Evolutionary conservation across 495 filamentous ascomycete genomes (phyloP), one percentile per base, ranked within the genome.

Genomic region (Penicillium daleae): DNA sequence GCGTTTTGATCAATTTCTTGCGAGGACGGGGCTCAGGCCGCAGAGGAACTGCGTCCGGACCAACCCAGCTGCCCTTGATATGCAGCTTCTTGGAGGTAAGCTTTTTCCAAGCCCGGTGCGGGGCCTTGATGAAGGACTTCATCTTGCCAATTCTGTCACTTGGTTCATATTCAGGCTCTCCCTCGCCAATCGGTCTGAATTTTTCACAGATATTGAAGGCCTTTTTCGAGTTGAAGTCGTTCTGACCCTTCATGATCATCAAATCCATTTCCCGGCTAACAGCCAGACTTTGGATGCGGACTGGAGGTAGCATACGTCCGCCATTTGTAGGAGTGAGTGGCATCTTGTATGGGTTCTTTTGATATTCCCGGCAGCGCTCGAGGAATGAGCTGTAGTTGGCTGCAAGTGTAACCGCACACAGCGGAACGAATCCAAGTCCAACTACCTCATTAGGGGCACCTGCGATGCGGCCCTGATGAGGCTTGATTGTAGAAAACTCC

Each of bases 321-420:
- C 56, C 40, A 22, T 58, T 58, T 2, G 33, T 8, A 4, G 56
- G 56, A 2, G 22, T 22, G 4, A 44, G n/a, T 4, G 4, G 26
- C 6, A 7, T 10, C 1, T 17, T 22, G 4, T 21, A 24, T 1
- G 37, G 27, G 2, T 48, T 4, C 17, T 22, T 21, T 7, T 13
- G n/a, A 15, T 33, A 32, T 2, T 27, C 9, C 3, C 29, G 26
- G 19, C 56, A 49, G 1, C 56, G 33, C n/a, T 48, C 13, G 0
- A 58, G n/a, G 21, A 58, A 58, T 21, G 39, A 7, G 19, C 27
- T 10, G 27, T 40, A 48, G 19, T 58, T 58, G 13, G 39, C 56
- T 2, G 56, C 39, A 21, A 58, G 56, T 0, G 56, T 58, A 0
- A 58, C 39, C 1, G 56, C 56, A 24, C 56, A 58, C 2, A 58